A percentile compares a stretch with the other conserved stretches of the same genome.
Evolutionary conservation across 108 stramenopile species (phyloP).

Genomic region (Cyclotella kingstonii): DNA sequence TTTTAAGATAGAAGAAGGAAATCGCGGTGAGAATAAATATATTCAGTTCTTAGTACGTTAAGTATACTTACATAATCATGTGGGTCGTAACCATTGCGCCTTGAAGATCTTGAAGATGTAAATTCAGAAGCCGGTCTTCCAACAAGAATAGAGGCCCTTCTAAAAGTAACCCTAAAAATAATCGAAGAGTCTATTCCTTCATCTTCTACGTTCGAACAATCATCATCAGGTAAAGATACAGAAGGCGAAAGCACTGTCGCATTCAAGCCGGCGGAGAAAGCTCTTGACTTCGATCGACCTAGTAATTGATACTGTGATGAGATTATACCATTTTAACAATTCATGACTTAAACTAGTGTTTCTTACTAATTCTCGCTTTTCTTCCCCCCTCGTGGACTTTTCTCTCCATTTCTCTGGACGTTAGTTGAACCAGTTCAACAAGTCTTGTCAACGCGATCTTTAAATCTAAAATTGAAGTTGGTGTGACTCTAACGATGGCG

Average conservation of each 20-base stretch:
- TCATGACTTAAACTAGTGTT: no score
- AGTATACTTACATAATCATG: conserved; percentile 23
- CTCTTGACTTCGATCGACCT: conserved; percentile 2
- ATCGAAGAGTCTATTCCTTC: conserved; percentile 55
- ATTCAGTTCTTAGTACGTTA: background rate
- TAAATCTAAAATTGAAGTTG: conserved; percentile 71
- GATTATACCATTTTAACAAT: no score
- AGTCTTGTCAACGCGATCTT: conserved; percentile 52
- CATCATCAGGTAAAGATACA: conserved; percentile 3
- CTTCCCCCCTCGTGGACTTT: conserved; percentile 77
- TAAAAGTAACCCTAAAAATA: conserved; percentile 59
- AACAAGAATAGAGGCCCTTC: conserved; percentile 59
- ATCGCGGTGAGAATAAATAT: background rate
- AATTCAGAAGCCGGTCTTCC: conserved; percentile 54
- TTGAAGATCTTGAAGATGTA: conserved; percentile 4
- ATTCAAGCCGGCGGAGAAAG: background rate
- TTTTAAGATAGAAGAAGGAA: conserved; percentile 34
- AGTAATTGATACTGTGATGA: background rate
- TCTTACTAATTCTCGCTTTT: conserved; percentile 46
- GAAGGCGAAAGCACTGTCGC: background rate
- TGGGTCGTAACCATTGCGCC: conserved; percentile 3
- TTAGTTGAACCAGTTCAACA: conserved; percentile 56
- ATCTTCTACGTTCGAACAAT: background rate
- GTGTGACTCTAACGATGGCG: conserved; percentile 58
- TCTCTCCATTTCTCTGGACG: conserved; percentile 74